A percentile compares a stretch with the other conserved stretches of the same genome.
Conservation (phyloP, 257 asterid species). For the Solanum paucissectum region DNA sequence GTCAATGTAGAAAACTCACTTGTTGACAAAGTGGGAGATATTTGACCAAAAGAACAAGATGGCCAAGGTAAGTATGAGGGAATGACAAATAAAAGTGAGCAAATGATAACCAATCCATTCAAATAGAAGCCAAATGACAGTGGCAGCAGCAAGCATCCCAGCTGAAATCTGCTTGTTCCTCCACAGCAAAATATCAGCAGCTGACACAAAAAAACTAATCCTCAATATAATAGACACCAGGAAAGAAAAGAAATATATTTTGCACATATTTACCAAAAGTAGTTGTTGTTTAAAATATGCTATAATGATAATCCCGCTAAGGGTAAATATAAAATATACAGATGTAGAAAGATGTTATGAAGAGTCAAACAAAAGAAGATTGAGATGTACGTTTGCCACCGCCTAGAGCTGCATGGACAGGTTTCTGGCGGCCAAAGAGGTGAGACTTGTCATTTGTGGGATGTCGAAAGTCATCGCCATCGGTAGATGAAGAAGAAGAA, state of each 20-base stretch:
- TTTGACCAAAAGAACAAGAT: constrained; percentile 79
- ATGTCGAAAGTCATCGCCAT: background rate
- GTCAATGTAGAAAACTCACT: constrained; percentile 17
- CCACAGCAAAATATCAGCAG: constrained; percentile 92
- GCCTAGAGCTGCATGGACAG: constrained; percentile 67
- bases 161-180: constrained; percentile 89
- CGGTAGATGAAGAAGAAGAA: constrained; percentile 8
- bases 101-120: constrained; percentile 84
- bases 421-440: constrained; percentile 70
- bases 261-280: background rate
- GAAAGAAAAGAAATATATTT: background rate
- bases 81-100: constrained; percentile 76
- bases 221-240: background rate
- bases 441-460: constrained; percentile 18
- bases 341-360: background rate
- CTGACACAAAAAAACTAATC: constrained; percentile 19
- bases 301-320: background rate
- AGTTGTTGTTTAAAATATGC: background rate
- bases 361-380: background rate
- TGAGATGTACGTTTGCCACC: constrained; percentile 57
- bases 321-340: background rate
- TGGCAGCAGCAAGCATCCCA: constrained; percentile 57
- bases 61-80: constrained; percentile 67
- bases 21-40: constrained; percentile 65
- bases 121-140: constrained; percentile 92